Base-by-base conservation (phyloP, 2,329 filamentous ascomycete species). In the Elsinoe australis region DNA sequence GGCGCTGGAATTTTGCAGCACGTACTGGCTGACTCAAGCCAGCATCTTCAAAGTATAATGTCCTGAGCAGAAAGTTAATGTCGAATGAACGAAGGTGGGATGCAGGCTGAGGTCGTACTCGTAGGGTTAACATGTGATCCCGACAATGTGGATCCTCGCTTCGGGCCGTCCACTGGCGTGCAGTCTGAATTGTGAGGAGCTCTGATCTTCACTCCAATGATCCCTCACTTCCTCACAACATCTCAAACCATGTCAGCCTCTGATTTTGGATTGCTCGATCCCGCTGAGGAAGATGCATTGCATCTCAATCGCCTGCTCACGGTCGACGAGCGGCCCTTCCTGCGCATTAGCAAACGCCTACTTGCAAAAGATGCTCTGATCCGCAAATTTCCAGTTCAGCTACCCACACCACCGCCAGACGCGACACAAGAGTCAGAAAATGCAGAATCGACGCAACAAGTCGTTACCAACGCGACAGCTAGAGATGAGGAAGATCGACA, bases 311-410 rank as follows among this genome's bases (percentile, higher is more conserved):
- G 90, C 33, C 83, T 95, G 3, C 77, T 95, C 29, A 85, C 86
- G 54, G 83, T 95, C 52, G 90, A 96, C 71, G 87, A 94, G 62
- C 88, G 88, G 51, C 87, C 88, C 0, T 95, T 94, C 71, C 87
- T 87, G 64, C 83, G 89, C 52, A 80, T 95, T 51, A 86, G 85
- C 17, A 88, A 88, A 67, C 83, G 85, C 24, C 78, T 96, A 6
- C 74, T 86, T 4, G 75, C 78, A 17, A 77, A 84, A 12, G 78
- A 80, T 47, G 79, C 82, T 15, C 73, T 87, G 22, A 72, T 84
- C 14, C 70, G 73, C 51, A 68, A 66, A 47, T 71, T 72, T 36
- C 73, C 71, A 34, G 73, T 78, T 28, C 72, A 76, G 28, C 71
- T 79, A 4, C 74, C 76, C 14, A 84, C 83, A 2, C 83, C 83